Conservation (phyloP, 345 rosid species). For the Rhodamnia rubescens region DNA sequence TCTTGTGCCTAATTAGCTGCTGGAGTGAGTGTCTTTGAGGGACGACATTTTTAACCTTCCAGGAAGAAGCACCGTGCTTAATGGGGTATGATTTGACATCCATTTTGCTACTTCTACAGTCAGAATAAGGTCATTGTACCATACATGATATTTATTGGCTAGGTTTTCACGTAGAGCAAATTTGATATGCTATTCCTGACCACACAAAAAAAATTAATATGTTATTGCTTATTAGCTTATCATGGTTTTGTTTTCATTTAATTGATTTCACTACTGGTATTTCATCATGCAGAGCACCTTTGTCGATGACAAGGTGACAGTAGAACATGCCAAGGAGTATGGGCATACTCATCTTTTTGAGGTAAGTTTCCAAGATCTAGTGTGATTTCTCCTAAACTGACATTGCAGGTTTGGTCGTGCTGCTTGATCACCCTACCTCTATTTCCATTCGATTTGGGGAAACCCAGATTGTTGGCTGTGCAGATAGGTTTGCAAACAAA, state of each 20-base stretch:
- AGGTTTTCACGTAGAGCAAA: background rate
- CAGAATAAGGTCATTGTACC: background rate
- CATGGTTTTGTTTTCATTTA: background rate
- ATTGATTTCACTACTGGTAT: background rate
- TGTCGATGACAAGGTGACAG: constrained; percentile 46
- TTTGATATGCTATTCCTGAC: background rate
- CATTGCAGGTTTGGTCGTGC: background rate
- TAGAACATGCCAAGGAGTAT: constrained; percentile 86
- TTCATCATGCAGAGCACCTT: constrained; percentile 59
- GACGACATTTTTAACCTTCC: background rate
- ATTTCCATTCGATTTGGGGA: background rate
- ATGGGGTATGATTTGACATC: background rate
- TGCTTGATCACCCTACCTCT: background rate
- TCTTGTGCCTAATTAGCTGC: background rate
- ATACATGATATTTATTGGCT: background rate
- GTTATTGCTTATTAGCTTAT: background rate
- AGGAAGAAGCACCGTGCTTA: background rate
- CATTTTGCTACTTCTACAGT: background rate
- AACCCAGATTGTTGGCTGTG: constrained; percentile 48
- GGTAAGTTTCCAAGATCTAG: constrained; percentile 21
- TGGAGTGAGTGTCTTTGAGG: background rate
- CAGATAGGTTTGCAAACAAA: constrained; percentile 66
- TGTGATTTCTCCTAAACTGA: background rate
- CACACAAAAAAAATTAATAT: background rate
- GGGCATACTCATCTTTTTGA: constrained; percentile 85